phyloP scores from a whole-genome alignment of 352 stramenopile species.

The Aphanomyces astaci region DNA sequence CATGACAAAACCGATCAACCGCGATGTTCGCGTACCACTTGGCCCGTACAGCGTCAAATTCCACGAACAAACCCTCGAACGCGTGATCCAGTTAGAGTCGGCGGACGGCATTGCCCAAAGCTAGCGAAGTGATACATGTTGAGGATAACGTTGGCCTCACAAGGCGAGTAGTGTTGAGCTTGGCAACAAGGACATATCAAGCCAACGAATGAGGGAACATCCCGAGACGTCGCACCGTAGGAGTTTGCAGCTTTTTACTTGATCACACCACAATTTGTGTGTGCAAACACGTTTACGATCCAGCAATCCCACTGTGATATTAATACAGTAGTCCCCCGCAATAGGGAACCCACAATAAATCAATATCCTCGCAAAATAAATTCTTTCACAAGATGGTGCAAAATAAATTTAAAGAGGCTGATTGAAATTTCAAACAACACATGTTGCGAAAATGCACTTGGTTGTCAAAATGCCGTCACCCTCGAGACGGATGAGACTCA shows the following conservation, averaged over 20 bases:
- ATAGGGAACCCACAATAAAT: neutral
- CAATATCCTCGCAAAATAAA: neutral
- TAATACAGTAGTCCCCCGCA: too few relatives aligned
- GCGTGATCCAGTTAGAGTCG: slow-evolving; percentile 10
- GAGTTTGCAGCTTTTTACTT: too few relatives aligned
- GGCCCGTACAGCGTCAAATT: slow-evolving; percentile 21
- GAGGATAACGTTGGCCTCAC: too few relatives aligned
- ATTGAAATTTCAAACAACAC: neutral
- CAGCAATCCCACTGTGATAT: too few relatives aligned
- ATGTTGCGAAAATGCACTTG: neutral
- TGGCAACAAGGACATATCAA: too few relatives aligned
- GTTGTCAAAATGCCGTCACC: neutral
- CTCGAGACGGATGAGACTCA: neutral
- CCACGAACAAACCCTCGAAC: slow-evolving; percentile 22
- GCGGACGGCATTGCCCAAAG: neutral
- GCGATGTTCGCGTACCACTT: slow-evolving; percentile 17
- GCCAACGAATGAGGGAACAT: too few relatives aligned
- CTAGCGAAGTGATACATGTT: neutral
- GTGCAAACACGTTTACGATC: too few relatives aligned
- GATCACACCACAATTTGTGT: too few relatives aligned
- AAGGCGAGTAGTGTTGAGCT: too few relatives aligned
- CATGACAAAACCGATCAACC: slow-evolving; percentile 15
- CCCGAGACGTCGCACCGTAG: too few relatives aligned
- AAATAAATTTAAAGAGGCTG: neutral
- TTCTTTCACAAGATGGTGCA: neutral